Evolutionary conservation across 2,329 filamentous ascomycete species (phyloP).

Genomic region (Xylariaceae sp.): DNA sequence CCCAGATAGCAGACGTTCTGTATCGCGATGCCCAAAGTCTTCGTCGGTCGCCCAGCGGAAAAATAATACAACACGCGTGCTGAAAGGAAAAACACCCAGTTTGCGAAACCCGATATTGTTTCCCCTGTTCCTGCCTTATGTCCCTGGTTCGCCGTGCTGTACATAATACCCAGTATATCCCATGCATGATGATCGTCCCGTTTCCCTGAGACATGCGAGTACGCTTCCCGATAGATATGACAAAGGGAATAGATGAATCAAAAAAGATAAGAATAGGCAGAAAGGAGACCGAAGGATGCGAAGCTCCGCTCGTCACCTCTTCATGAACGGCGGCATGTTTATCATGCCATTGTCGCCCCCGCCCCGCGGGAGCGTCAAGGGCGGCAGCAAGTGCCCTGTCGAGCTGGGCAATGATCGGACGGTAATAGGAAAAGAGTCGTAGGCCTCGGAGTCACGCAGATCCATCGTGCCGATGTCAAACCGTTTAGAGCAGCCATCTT

Average conservation of each 20-base stretch:
- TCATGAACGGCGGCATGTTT: slow-evolving; percentile 27
- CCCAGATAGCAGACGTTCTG: no score
- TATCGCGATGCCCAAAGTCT: no score
- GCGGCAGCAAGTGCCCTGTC: slow-evolving; percentile 28
- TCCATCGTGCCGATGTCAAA: slow-evolving; percentile 55
- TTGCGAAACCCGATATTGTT: no score
- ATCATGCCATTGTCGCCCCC: slow-evolving; percentile 20
- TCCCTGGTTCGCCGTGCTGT: no score
- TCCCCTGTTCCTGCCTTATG: no score
- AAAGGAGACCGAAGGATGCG: no score
- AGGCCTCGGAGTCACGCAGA: slow-evolving; percentile 32
- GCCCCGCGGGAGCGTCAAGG: slow-evolving; percentile 27
- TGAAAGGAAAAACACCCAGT: no score
- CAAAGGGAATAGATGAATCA: background rate
- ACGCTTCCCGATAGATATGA: background rate
- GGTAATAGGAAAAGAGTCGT: slow-evolving; percentile 25
- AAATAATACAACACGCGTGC: background rate
- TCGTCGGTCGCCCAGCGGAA: background rate
- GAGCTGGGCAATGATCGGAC: slow-evolving; percentile 27
- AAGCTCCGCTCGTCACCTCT: slow-evolving; percentile 21
- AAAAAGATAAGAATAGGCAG: no score
- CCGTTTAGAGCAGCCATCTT: slow-evolving; percentile 69
- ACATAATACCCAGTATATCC: no score
- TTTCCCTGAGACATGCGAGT: background rate
- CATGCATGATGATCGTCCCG: background rate